Percentiles rank a stretch among this genome's conserved stretches.
These are phyloP conservation scores for Plantago ovata DNA, from an alignment of 257 asterid genomes.

Conservation along the genomic window DNA sequence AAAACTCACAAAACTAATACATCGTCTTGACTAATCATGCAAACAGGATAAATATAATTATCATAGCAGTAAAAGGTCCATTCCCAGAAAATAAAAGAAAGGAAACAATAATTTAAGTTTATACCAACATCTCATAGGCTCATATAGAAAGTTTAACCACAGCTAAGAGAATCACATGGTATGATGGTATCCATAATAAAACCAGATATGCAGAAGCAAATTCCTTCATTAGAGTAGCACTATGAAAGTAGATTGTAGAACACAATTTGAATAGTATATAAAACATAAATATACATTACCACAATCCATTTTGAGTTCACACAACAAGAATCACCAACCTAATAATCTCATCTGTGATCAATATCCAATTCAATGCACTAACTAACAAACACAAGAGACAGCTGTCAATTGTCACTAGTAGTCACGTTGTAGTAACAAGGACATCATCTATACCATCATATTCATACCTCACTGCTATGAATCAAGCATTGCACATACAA, in stretches of 20 bases:
- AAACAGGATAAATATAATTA: constrained; percentile 6
- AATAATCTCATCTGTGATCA: background rate
- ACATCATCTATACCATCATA: constrained; percentile 1
- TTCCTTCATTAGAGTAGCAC: no score
- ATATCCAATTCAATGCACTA: background rate
- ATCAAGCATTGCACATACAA: constrained; percentile 79
- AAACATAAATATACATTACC: no score
- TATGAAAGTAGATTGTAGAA: no score
- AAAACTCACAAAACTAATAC: no score
- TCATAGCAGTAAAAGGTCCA: background rate
- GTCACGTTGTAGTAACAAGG: background rate
- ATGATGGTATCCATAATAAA: no score
- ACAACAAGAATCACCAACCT: background rate
- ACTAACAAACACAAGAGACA: background rate
- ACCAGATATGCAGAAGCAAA: no score
- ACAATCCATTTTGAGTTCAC: background rate
- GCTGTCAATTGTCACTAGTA: no score
- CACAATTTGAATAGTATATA: no score
- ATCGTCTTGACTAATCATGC: constrained; percentile 41
- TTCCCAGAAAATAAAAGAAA: background rate
- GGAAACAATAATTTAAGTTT: no score
- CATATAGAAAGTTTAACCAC: no score
- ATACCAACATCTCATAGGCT: background rate
- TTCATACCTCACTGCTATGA: constrained; percentile 5
- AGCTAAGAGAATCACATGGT: no score